Evolutionary conservation across 2,329 filamentous ascomycete species (phyloP).

Genomic region (Curvularia sp.): DNA sequence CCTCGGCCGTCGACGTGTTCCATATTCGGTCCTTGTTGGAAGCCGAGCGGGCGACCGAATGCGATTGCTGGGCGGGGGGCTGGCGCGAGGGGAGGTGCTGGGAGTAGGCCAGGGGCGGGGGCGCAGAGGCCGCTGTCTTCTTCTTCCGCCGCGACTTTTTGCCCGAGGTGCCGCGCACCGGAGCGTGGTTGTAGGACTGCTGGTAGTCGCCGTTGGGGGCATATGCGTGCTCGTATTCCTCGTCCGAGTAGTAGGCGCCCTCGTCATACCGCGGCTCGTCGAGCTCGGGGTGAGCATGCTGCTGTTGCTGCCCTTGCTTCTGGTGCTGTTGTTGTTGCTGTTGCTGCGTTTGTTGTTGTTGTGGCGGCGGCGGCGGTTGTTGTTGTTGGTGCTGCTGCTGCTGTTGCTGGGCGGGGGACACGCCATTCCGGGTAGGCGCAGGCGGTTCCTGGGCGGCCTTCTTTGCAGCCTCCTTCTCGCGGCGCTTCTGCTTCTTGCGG

Average conservation of each 20-base stretch:
- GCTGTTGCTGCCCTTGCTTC: conserved; percentile 20
- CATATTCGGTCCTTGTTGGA: conserved; percentile 84
- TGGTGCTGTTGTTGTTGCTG: conserved; percentile 31
- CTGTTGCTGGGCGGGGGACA: conserved; percentile 25
- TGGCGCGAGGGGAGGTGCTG: conserved; percentile 41
- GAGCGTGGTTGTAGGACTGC: conserved; percentile 33
- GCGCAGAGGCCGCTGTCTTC: conserved; percentile 53
- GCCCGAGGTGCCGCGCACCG: conserved; percentile 26
- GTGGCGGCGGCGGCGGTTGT: conserved; percentile 22
- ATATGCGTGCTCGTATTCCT: conserved; percentile 46
- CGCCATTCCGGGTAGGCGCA: conserved; percentile 39
- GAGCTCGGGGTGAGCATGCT: conserved; percentile 54
- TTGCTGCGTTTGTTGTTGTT: conserved; percentile 4
- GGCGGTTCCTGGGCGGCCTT: conserved; percentile 47
- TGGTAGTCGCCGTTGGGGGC: conserved; percentile 43
- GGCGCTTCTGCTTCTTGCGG: conserved; percentile 93
- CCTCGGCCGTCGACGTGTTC: conserved; percentile 94
- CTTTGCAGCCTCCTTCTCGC: conserved; percentile 81
- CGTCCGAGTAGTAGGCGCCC: conserved; percentile 53
- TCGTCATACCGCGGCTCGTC: conserved; percentile 51
- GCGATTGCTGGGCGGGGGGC: conserved; percentile 54
- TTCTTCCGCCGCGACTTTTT: conserved; percentile 74
- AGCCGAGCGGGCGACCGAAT: conserved; percentile 54
- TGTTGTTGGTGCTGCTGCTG: conserved; percentile 5
- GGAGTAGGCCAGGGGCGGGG: conserved; percentile 40